phyloP scores from a whole-genome alignment of 2,329 filamentous ascomycete genomes.

The Ophiosphaerella herpotricha region DNA sequence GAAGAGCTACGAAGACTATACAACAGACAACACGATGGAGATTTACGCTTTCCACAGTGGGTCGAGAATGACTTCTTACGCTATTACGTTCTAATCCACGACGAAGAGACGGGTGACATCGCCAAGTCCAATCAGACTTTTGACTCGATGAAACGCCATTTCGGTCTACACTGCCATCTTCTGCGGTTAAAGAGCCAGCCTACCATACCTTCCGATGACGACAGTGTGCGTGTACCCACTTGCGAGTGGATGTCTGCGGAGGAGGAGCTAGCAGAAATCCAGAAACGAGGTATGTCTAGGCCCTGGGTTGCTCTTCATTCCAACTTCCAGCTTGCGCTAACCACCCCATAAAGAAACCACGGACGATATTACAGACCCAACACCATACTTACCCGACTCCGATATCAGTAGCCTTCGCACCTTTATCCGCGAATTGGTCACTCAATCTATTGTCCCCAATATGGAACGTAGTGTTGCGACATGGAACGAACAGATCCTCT shows the following conservation, averaged over 20 bases:
- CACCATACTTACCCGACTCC: constrained; percentile 85
- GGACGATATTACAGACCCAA: constrained; percentile 72
- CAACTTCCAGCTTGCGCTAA: constrained; percentile 9
- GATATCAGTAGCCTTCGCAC: constrained; percentile 86
- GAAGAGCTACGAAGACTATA: constrained; percentile 86
- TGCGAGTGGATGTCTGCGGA: constrained; percentile 88
- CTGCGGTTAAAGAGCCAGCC: constrained; percentile 82
- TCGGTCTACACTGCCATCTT: constrained; percentile 93
- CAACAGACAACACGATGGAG: constrained; percentile 78
- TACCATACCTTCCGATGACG: constrained; percentile 87
- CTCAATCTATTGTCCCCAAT: constrained; percentile 89
- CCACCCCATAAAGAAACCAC: constrained; percentile 57
- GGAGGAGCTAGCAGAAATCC: constrained; percentile 80
- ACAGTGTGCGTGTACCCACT: constrained; percentile 78
- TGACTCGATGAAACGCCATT: constrained; percentile 99
- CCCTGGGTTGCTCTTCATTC: not conserved
- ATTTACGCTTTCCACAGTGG: constrained; percentile 76
- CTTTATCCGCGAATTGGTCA: constrained; percentile 92
- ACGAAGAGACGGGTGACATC: constrained; percentile 94
- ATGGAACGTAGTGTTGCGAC: constrained; percentile 92
- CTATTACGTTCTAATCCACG: constrained; percentile 95
- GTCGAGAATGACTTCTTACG: constrained; percentile 89
- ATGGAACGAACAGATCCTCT: constrained; percentile 98
- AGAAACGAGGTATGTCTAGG: constrained; percentile 58
- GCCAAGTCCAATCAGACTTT: constrained; percentile 86